Conservation (phyloP, 2,329 filamentous ascomycete genomes). For the Phoma herbarum region DNA sequence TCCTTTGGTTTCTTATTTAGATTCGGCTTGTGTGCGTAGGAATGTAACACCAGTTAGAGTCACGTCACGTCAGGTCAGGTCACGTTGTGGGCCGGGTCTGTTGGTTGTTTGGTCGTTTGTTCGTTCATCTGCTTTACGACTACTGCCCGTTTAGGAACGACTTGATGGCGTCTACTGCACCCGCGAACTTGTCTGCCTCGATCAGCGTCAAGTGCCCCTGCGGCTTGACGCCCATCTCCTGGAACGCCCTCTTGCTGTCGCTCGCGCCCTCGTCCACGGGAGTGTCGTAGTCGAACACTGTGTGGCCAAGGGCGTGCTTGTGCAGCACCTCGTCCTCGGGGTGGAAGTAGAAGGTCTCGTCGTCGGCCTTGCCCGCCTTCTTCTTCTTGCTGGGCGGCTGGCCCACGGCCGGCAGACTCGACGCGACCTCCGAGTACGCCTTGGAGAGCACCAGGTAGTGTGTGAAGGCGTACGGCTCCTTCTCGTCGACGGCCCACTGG, state of each 20-base stretch:
- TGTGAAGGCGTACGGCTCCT: slow-evolving; percentile 90
- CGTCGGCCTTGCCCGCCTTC: slow-evolving; percentile 38
- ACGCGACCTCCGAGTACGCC: slow-evolving; percentile 89
- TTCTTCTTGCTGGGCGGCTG: slow-evolving; percentile 58
- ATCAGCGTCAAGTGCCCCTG: slow-evolving; percentile 87
- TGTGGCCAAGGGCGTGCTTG: slow-evolving; percentile 74
- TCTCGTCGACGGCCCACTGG: slow-evolving; percentile 84
- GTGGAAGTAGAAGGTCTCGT: slow-evolving; percentile 87
- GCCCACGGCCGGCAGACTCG: slow-evolving; percentile 69
- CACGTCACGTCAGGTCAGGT: slow-evolving; percentile 19
- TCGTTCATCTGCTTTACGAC: not conserved
- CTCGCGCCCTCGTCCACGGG: slow-evolving; percentile 78
- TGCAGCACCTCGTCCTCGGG: slow-evolving; percentile 92
- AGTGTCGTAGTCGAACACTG: slow-evolving; percentile 80
- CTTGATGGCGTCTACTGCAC: slow-evolving; percentile 76
- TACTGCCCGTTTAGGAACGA: slow-evolving; percentile 69
- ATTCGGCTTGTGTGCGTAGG: slow-evolving; percentile 47
- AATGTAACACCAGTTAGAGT: slow-evolving; percentile 51
- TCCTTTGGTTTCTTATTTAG: slow-evolving; percentile 43
- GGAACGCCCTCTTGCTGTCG: slow-evolving; percentile 93
- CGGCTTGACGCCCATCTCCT: slow-evolving; percentile 88
- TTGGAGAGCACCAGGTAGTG: slow-evolving; percentile 94
- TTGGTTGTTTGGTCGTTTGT: not conserved
- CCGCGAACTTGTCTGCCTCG: slow-evolving; percentile 78
- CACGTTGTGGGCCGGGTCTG: not conserved